phyloP scores from a whole-genome alignment of 345 rosid species.

The Eucalyptus shirleyi region DNA sequence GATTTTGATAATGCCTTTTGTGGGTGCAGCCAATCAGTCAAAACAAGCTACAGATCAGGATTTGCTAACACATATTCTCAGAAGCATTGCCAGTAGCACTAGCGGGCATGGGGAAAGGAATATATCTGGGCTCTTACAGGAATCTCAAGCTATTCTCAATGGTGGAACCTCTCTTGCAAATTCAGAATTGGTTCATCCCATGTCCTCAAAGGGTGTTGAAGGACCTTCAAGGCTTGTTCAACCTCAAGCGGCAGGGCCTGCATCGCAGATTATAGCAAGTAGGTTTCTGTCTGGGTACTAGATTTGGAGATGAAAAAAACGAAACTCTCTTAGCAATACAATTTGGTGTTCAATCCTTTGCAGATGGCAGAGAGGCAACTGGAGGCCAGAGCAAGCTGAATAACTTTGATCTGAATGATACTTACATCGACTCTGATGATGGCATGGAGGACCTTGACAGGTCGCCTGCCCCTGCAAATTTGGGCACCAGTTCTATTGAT shows the following conservation, averaged over 20 bases:
- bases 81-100: constrained; percentile 56
- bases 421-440: constrained; percentile 74
- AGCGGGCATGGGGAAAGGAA: constrained; percentile 53
- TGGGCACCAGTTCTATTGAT: constrained; percentile 55
- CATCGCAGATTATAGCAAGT: constrained; percentile 30
- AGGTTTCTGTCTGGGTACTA: constrained; percentile 4
- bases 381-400: constrained; percentile 47
- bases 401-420: constrained; percentile 89
- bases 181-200: constrained; percentile 30
- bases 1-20: neutral
- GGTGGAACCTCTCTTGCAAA: constrained; percentile 23
- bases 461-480: constrained; percentile 50
- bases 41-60: constrained; percentile 62
- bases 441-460: constrained; percentile 70
- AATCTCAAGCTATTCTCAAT: constrained; percentile 39
- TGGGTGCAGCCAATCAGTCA: constrained; percentile 59
- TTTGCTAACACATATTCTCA: constrained; percentile 67
- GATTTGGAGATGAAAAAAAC: constrained; percentile 1
- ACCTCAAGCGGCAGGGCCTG: constrained; percentile 20
- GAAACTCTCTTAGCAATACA: neutral
- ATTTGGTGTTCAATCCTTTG: neutral
- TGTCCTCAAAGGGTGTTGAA: constrained; percentile 34
- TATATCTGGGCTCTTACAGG: constrained; percentile 52
- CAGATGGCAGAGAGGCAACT: constrained; percentile 27
- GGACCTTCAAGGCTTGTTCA: constrained; percentile 26